A percentile compares a stretch with the other conserved stretches of the same genome.
Conservation (phyloP, 2,329 filamentous ascomycete genomes). For the Biscogniauxia mediterranea region DNA sequence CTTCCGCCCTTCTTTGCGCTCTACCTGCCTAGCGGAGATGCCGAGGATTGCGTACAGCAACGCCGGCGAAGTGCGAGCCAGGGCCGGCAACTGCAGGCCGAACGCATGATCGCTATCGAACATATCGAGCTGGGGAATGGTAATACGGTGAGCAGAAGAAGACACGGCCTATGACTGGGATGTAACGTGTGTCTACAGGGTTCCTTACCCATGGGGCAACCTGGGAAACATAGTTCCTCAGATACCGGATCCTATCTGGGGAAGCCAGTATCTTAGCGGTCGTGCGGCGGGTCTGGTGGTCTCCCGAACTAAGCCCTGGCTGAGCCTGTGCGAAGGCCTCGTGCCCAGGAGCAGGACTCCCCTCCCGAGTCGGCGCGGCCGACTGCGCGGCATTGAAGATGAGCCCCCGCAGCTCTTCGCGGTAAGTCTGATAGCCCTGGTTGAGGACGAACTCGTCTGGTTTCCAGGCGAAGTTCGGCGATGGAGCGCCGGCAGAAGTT, state of each 20-base stretch:
- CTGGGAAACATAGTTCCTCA: slow-evolving; percentile 52
- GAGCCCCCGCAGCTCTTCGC: slow-evolving; percentile 45
- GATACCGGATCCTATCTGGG: slow-evolving; percentile 37
- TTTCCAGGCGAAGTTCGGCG: slow-evolving; percentile 11
- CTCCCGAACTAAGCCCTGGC: slow-evolving; percentile 3
- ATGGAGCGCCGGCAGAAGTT: background rate
- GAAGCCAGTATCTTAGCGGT: slow-evolving; percentile 31
- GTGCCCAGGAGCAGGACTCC: slow-evolving; percentile 23
- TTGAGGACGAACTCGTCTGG: slow-evolving; percentile 37
- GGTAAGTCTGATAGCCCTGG: slow-evolving; percentile 44
- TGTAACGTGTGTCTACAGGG: background rate
- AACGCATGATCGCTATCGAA: slow-evolving; percentile 54
- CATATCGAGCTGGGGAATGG: slow-evolving; percentile 51
- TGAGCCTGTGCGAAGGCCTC: slow-evolving; percentile 1
- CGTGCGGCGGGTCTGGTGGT: slow-evolving; percentile 8
- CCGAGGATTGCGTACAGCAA: slow-evolving; percentile 52
- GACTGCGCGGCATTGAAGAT: slow-evolving; percentile 47
- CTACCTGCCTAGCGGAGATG: slow-evolving; percentile 53
- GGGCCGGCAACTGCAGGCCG: slow-evolving; percentile 48
- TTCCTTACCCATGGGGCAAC: slow-evolving; percentile 49
- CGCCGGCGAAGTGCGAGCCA: slow-evolving; percentile 46
- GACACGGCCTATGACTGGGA: background rate
- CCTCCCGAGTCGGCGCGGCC: slow-evolving; percentile 39
- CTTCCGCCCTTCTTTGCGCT: slow-evolving; percentile 44
- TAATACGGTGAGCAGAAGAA: background rate